Base-by-base conservation (phyloP, 2,329 filamentous ascomycete genomes). In the Aureobasidium sp. region DNA sequence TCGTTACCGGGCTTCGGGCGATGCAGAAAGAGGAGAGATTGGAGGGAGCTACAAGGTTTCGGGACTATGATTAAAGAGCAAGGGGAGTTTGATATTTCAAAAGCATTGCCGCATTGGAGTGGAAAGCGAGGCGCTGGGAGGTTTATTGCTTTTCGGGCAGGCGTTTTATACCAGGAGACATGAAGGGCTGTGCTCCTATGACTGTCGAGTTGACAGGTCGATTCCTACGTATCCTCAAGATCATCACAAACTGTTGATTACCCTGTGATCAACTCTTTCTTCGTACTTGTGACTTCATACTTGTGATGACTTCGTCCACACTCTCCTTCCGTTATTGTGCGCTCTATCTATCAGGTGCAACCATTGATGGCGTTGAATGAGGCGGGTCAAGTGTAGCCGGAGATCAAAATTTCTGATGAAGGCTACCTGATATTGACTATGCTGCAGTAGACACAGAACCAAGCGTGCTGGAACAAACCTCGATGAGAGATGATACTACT, bases 11-110 rank as follows among this genome's bases (percentile, higher is more conserved):
- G 45, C 16, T 14, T 48, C 44, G 6, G 21, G 39, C 5, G 53
- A 62, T 25, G 61, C 61, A 39, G 61, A 62, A 41, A 58, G 39
- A 21, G 61, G 61, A 16, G 61, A 62, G 0, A 14, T 62, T 14
- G 61, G 61, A 30, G 61, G 61, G 10, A 49, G 13, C 13, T 62
- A 62, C 37, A 57, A 55, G 27, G 61, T 62, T 27, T 62, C 61
- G 27, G 61, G 54, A 14, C 48, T 62, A 5, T 62, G 54, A 62
- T 29, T 3, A 37, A 32, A 45, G 48, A 53, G 37, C 13, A 13
- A 45, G 13, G 21, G 27, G 13, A 45, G 30, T 45, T 47, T 48
- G 27, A 36, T 45, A 45, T 45, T 16, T 36, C 11, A 44, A 48
- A 16, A 48, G 54, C 54, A 58, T 58, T 30, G 48, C 41, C 30